Base-by-base conservation (phyloP, 768 basidiomycete genomes). In the Suillus fuscotomentosus region DNA sequence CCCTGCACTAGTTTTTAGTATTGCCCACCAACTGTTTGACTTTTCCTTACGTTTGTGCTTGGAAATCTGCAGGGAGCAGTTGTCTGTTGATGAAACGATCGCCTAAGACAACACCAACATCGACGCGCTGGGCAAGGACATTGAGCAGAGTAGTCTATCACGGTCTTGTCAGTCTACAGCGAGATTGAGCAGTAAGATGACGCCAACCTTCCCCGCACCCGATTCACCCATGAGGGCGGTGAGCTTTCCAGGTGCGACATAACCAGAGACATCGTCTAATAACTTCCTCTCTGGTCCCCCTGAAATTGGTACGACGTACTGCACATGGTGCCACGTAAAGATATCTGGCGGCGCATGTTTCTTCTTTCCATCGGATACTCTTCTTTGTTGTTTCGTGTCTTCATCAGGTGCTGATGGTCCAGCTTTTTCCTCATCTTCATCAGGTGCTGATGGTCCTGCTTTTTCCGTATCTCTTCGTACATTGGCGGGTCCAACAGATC, bases 291-390 rank as follows among this genome's bases (percentile, higher is more conserved):
- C 79, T 1, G 83, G 79, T 41, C 56, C 38, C 15, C 56, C 56
- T 24, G 56, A 57, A 57, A 42, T 60, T 36, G 62, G 27, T 0
- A 95, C 87, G 39, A 82, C 83, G 72, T 95, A 96, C 63, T 81
- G 78, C 56, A 94, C 66, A 65, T 86, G 79, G 60, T 87, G 82
- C 92, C 92, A 97, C 1, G 94, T 92, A 76, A 97, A 95, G 6
- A 88, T 82, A 68, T 89, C 82, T 22, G 74, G 80, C 82, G 65
- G 73, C 63, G 5, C 65, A 3, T 70, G 42, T 53, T 72, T 66
- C 63, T 78, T 80, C 47, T 67, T 64, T 27, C 17, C 22, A 41
- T 17, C 3, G 24, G 34, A 47, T 31, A 15, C 45, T 3, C 60
- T 53, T 11, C 55, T 65, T 51, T 11, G 5, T 27, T 70, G 24